phyloP scores from a whole-genome alignment of 192 early-diverging fungal species.

The Coemansia sp. region DNA sequence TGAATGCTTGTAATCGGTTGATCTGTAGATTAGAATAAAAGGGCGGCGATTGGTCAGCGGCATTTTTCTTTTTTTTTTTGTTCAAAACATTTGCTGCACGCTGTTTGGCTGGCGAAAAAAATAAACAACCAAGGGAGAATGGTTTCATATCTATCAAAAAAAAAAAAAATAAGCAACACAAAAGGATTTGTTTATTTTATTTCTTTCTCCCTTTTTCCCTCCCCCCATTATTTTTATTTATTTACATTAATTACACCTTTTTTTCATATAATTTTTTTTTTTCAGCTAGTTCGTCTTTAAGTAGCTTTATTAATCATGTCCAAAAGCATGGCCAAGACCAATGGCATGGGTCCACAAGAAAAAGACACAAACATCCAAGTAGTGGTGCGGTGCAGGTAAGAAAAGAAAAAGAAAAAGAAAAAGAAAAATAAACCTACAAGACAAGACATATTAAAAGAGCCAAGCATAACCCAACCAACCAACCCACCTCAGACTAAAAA shows the following conservation, averaged over 20 bases:
- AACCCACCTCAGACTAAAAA: neutral
- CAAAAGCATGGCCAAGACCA: constrained; percentile 12
- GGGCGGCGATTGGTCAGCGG: neutral
- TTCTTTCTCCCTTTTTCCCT: no score
- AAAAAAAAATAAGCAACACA: no score
- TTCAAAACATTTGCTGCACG: neutral
- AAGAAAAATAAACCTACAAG: no score
- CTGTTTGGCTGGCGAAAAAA: neutral
- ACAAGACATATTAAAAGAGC: no score
- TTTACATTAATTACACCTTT: no score
- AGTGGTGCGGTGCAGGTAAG: constrained; percentile 73
- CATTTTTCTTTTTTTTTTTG: constrained; percentile 2
- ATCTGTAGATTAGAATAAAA: neutral
- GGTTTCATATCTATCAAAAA: no score
- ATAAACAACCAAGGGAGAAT: no score
- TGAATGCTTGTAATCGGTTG: neutral
- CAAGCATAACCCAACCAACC: no score
- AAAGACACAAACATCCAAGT: constrained; percentile 83
- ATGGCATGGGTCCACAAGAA: constrained; percentile 15
- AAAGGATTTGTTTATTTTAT: no score
- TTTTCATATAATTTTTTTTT: no score
- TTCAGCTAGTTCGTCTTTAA: no score
- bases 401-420: neutral
- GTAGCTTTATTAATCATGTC: neutral
- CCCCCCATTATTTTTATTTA: no score